phyloP scores from a whole-genome alignment of 495 filamentous ascomycete species.

The Tetracladium marchalianum region DNA sequence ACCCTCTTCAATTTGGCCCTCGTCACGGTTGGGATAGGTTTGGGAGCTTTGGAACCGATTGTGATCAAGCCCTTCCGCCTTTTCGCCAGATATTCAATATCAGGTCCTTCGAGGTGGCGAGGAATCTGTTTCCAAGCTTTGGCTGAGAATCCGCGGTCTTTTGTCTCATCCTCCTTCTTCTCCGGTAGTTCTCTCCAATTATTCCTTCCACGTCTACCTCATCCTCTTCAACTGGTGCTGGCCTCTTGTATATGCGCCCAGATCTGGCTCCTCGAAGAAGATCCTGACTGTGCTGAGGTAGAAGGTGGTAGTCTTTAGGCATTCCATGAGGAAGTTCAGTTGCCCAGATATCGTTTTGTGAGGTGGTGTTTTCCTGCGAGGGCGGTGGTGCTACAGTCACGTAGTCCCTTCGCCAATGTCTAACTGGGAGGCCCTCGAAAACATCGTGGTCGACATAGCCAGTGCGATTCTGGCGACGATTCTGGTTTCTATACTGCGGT shows the following conservation, averaged over 20 bases:
- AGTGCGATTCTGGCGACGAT: constrained; percentile 60
- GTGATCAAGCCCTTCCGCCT: constrained; percentile 61
- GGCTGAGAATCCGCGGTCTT: constrained; percentile 58
- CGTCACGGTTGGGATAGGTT: constrained; percentile 42
- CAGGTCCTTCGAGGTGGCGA: constrained; percentile 62
- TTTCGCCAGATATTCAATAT: constrained; percentile 78
- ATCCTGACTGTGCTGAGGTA: constrained; percentile 69
- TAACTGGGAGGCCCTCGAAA: constrained; percentile 87
- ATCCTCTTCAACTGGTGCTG: constrained; percentile 40
- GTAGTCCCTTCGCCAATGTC: constrained; percentile 73
- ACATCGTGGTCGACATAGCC: constrained; percentile 84
- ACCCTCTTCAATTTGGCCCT: constrained; percentile 68
- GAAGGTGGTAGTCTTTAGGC: constrained; percentile 77
- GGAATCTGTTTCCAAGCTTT: constrained; percentile 73
- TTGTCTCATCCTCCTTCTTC: constrained; percentile 34
- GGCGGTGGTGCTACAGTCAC: constrained; percentile 60
- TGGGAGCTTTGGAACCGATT: constrained; percentile 22
- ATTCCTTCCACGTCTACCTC: constrained; percentile 34
- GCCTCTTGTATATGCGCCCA: constrained; percentile 55
- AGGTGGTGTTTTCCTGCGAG: constrained; percentile 38
- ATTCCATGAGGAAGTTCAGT: constrained; percentile 59
- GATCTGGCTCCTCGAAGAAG: constrained; percentile 77
- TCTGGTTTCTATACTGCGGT: constrained; percentile 35
- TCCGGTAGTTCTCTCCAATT: constrained; percentile 27
- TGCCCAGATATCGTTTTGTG: constrained; percentile 40